Evolutionary conservation across 2,329 filamentous ascomycete genomes (phyloP), one percentile per base, ranked within the genome.

Genomic region (Diaporthe caulivora): DNA sequence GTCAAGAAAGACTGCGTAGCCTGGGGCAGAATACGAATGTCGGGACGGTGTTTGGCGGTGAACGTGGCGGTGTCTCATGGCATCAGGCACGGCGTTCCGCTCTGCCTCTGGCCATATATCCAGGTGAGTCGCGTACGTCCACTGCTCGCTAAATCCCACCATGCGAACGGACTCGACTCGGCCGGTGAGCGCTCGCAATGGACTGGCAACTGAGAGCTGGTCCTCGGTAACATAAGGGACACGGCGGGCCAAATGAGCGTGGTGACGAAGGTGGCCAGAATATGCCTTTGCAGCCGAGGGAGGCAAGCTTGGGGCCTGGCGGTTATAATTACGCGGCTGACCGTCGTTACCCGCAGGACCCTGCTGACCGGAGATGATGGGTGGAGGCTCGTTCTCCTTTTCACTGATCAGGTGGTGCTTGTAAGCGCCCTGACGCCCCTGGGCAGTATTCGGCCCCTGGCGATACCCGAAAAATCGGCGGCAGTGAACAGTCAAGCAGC

Each of bases 141-240:
- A 84, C 0, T 60, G 17, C 17, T 82, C 78, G 72, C 76, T 78
- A 74, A 85, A 84, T 2, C 83, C 83, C 29, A 80, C 82, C 71
- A 85, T 79, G 24, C 83, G 80, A 9, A 82, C 73, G 0, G 82
- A 81, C 44, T 77, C 73, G 57, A 84, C 70, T 1, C 79, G 77
- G 7, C 78, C 81, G 15, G 74, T 76, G 2, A 85, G 80, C 1
- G 71, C 75, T 6, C 79, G 42, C 4, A 85, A 74, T 24, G 78
- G 77, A 60, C 81, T 78, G 74, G 80, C 83, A 21, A 83, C 77
- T 13, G 70, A 17, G 31, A 84, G 78, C 49, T 80, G 76, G 2
- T 76, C 73, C 24, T 83, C 80, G 11, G 80, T 78, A 44, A 82
- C 83, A 74, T 80, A 83, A 10, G 78, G 74, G 2, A 71, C 71